Conservation (phyloP, 2,329 filamentous ascomycete genomes). For the Penicillium paneum region DNA sequence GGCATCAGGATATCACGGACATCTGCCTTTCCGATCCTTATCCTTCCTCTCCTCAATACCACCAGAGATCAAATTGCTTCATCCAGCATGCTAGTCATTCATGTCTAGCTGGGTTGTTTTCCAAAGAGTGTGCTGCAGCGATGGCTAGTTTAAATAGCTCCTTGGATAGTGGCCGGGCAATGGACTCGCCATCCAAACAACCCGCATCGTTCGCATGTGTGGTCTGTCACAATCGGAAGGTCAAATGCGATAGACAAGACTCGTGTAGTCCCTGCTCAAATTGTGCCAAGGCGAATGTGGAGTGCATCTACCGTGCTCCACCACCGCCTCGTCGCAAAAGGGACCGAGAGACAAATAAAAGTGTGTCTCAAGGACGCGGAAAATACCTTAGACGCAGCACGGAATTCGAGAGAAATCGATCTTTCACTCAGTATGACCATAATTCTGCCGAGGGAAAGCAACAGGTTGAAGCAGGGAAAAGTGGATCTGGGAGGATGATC, state of each 20-base stretch:
- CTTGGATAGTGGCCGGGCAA: neutral
- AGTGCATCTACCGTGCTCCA: slow-evolving; percentile 37
- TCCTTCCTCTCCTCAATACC: neutral
- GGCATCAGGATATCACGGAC: neutral
- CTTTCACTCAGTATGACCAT: neutral
- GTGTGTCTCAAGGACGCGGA: slow-evolving; percentile 8
- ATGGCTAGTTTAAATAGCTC: slow-evolving; percentile 1
- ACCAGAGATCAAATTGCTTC: neutral
- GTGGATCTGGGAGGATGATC: slow-evolving; percentile 22
- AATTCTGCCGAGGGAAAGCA: too few relatives aligned
- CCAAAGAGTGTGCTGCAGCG: neutral
- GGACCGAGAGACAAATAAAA: slow-evolving; percentile 6
- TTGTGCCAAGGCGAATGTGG: slow-evolving; percentile 39
- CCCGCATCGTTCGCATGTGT: slow-evolving; percentile 30
- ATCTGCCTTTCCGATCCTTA: neutral
- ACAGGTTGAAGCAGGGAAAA: neutral
- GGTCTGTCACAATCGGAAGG: slow-evolving; percentile 41
- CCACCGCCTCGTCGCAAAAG: slow-evolving; percentile 27
- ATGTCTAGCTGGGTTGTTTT: neutral
- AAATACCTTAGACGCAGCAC: slow-evolving; percentile 8
- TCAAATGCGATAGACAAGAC: slow-evolving; percentile 43
- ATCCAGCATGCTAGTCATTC: neutral
- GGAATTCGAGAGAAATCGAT: neutral
- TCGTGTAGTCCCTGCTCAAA: slow-evolving; percentile 49
- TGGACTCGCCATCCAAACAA: slow-evolving; percentile 21